A percentile compares a stretch with the other conserved stretches of the same genome.
These are phyloP conservation scores for Blastobotrys capitulatus DNA, from an alignment of 1,139 yeast species.

Conservation along the genomic window DNA sequence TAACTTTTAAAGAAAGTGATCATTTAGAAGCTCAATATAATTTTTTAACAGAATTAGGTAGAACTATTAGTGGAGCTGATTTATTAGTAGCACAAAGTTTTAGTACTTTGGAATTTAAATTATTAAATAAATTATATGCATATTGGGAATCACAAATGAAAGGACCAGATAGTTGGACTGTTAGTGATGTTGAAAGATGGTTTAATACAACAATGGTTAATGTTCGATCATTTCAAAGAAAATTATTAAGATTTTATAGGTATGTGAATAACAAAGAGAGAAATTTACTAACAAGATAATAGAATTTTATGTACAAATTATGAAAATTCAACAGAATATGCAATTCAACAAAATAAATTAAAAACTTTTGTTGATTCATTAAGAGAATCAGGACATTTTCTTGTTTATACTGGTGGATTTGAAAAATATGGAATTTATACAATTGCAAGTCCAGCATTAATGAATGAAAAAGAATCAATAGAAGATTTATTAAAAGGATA, in stretches of 20 bases:
- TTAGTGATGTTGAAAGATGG: slow-evolving; percentile 71
- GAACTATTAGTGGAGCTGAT: slow-evolving; percentile 76
- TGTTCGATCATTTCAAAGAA: slow-evolving; percentile 79
- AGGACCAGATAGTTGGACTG: slow-evolving; percentile 51
- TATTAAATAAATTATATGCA: slow-evolving; percentile 62
- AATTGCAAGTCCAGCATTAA: slow-evolving; percentile 59
- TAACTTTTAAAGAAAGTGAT: slow-evolving; percentile 90
- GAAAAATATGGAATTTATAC: slow-evolving; percentile 74
- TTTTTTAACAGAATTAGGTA: slow-evolving; percentile 68
- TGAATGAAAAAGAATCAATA: slow-evolving; percentile 38
- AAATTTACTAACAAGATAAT: slow-evolving; percentile 9
- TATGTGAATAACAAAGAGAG: slow-evolving; percentile 10
- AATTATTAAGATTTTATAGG: slow-evolving; percentile 70
- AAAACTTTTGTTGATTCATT: slow-evolving; percentile 52
- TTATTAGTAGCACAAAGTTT: slow-evolving; percentile 69
- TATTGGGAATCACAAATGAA: slow-evolving; percentile 69
- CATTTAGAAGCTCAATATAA: slow-evolving; percentile 72
- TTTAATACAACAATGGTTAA: slow-evolving; percentile 77
- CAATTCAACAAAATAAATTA: slow-evolving; percentile 47
- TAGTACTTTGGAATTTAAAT: slow-evolving; percentile 56
- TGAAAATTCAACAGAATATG: slow-evolving; percentile 69
- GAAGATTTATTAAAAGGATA: slow-evolving; percentile 34
- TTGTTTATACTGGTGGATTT: slow-evolving; percentile 68
- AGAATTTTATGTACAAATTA: slow-evolving; percentile 60
- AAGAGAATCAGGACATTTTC: slow-evolving; percentile 63